phyloP scores from a whole-genome alignment of 2,329 filamentous ascomycete species.

The Aspergillus felis region DNA sequence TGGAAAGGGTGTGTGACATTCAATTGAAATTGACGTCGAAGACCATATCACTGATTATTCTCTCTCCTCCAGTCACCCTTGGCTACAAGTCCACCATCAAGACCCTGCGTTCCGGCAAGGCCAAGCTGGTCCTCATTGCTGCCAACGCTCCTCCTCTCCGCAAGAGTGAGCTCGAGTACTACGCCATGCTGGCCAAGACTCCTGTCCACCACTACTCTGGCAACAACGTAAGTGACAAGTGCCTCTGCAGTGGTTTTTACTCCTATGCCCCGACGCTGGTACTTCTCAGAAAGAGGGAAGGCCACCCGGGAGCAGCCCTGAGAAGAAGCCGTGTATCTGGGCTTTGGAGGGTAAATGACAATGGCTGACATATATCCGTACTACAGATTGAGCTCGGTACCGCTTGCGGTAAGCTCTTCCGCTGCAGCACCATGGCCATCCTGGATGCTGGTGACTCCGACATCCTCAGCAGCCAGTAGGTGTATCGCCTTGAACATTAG shows the following conservation, averaged over 20 bases:
- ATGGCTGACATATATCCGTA: constrained; percentile 52
- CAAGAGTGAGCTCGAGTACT: constrained; percentile 96
- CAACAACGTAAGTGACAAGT: constrained; percentile 82
- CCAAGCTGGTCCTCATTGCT: constrained; percentile 94
- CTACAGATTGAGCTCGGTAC: constrained; percentile 94
- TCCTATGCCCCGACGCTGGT: background rate
- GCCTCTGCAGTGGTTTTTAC: constrained; percentile 1
- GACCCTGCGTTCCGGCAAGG: constrained; percentile 89
- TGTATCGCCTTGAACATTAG: constrained; percentile 10
- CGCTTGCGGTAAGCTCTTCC: constrained; percentile 98
- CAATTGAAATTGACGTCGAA: background rate
- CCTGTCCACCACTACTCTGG: constrained; percentile 96
- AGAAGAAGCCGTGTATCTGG: constrained; percentile 69
- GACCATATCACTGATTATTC: constrained; percentile 6
- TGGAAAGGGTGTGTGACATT: constrained; percentile 34
- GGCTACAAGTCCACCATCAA: constrained; percentile 90
- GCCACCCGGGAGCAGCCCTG: constrained; percentile 60
- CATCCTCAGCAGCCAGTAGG: constrained; percentile 63
- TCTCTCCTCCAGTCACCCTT: constrained; percentile 62
- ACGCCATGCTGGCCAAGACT: constrained; percentile 88
- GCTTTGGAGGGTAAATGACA: constrained; percentile 21
- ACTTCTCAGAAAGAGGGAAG: background rate
- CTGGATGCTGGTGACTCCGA: constrained; percentile 98
- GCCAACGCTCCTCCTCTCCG: constrained; percentile 97
- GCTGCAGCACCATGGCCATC: constrained; percentile 95